Evolutionary conservation across 75 land plant species (phyloP).

Genomic region (Gnetum montanum): DNA sequence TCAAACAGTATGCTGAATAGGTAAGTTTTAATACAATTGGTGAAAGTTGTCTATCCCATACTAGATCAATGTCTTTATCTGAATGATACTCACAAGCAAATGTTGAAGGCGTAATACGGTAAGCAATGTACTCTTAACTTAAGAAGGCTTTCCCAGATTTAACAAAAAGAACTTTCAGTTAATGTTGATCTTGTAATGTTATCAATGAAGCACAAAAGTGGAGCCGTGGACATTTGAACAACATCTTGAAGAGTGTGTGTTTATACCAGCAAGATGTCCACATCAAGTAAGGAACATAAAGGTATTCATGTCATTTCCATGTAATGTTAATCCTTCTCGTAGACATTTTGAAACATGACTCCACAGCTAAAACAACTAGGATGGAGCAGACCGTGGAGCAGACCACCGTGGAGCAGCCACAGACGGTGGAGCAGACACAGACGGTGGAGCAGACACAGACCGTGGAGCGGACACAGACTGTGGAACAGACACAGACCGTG

Average conservation of each 20-base stretch:
- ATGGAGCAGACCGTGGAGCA: too few species aligned
- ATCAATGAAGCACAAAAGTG: conserved; percentile 19
- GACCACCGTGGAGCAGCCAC: too few species aligned
- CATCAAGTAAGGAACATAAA: conserved; percentile 60
- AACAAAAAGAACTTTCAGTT: neutral
- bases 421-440: too few species aligned
- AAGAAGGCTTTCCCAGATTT: neutral
- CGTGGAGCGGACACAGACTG: too few species aligned
- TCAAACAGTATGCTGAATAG: neutral
- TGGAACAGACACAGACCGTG: too few species aligned
- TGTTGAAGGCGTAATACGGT: conserved; percentile 70
- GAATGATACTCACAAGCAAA: conserved; percentile 49
- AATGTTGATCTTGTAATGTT: neutral
- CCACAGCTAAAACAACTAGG: too few species aligned
- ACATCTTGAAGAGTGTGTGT: conserved; percentile 49
- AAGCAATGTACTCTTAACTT: conserved; percentile 6
- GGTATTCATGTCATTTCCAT: too few species aligned
- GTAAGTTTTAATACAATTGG: neutral
- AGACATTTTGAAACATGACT: too few species aligned
- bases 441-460: too few species aligned
- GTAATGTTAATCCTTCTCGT: too few species aligned
- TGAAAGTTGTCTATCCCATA: conserved; percentile 67
- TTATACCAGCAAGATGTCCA: conserved; percentile 72
- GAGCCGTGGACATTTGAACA: conserved; percentile 75
- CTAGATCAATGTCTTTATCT: conserved; percentile 71